Base-by-base conservation (phyloP, 371 early-diverging fungal genomes). In the Lichtheimia ornata region DNA sequence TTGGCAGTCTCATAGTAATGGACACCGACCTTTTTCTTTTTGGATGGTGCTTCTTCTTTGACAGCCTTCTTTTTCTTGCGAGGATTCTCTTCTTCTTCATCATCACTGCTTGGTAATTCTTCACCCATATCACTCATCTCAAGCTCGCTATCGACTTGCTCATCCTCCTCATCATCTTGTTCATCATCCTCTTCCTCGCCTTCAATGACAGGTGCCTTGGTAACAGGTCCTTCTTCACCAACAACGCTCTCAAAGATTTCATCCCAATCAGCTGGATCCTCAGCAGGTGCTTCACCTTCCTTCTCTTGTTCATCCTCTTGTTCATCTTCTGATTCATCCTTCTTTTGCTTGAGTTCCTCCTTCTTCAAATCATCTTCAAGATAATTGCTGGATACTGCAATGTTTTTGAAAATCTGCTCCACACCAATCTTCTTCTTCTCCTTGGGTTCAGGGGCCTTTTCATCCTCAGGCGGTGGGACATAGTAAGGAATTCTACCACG, bases 401-500 rank as follows among this genome's bases (percentile, higher is more conserved):
- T 95, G 73, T 93, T 91, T 73, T 84, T 84, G 66, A 96, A 91
- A 64, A 84, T 71, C 75, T 95, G 96, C 54, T 88, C 88, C 13
- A 94, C 91, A 41, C 81, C 81, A 68, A 61, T 73, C 67, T 56
- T 68, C 68, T 54, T 64, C 63, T 68, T 76, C 15, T 81, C 73
- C 4, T 43, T 47, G 25, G 63, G 63, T 56, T 67, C 65, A 49
- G 63, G 63, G 35, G 66, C 65, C 35, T 66, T 64, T 59, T 69
- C 61, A 27, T 69, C 66, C 17, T 69, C 88, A 40, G 98, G 96
- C 47, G 99, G 99, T 18, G 89, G 74, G 1, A 87, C 86, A 76
- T 90, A 99, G 85, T 89, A 99, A 20, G 99, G 99, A 69, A 99
- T 95, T 74, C 96, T 94, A 52, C 99, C 99, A 59, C 99, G 88